Evolutionary conservation across 805 yeast genomes (phyloP).

Genomic region (Cyberlindnera euphorbiiphila): DNA sequence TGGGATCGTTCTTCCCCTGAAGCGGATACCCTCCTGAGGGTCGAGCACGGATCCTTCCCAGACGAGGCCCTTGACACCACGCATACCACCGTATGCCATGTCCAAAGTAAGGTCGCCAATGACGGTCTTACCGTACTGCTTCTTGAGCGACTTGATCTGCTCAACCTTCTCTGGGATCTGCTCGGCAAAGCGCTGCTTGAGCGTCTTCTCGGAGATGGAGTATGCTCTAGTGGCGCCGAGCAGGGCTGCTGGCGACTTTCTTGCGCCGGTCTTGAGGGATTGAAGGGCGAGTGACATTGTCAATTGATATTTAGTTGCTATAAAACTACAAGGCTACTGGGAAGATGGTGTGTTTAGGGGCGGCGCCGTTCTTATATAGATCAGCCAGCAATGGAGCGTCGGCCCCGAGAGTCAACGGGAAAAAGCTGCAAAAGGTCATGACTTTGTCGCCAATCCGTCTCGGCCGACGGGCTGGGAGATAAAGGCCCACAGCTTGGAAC

Average conservation of each 20-base stretch:
- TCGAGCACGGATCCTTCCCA: slow-evolving; percentile 90
- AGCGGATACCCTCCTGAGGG: slow-evolving; percentile 81
- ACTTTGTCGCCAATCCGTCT: no score
- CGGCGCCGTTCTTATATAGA: no score
- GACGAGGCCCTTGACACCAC: slow-evolving; percentile 80
- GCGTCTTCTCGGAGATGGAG: slow-evolving; percentile 46
- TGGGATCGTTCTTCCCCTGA: slow-evolving; percentile 81
- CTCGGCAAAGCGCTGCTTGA: slow-evolving; percentile 93
- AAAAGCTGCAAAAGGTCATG: no score
- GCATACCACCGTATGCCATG: slow-evolving; percentile 90
- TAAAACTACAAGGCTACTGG: no score
- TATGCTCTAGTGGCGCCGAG: slow-evolving; percentile 25
- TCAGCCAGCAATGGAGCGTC: no score
- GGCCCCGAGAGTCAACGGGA: no score
- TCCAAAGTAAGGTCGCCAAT: slow-evolving; percentile 73
- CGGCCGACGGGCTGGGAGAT: no score
- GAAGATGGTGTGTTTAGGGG: no score
- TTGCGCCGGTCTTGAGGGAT: slow-evolving; percentile 13
- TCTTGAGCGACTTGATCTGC: slow-evolving; percentile 74
- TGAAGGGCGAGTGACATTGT: slow-evolving; percentile 20
- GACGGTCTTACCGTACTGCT: slow-evolving; percentile 75
- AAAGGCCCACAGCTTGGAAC: no score
- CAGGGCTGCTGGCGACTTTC: slow-evolving; percentile 11
- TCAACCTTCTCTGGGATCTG: slow-evolving; percentile 88
- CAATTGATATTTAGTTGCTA: no score